A percentile compares a stretch with the other conserved stretches of the same genome.
These are phyloP conservation scores for Leishmania lainsoni DNA, from an alignment of 208 protist genomes.

Conservation along the genomic window DNA sequence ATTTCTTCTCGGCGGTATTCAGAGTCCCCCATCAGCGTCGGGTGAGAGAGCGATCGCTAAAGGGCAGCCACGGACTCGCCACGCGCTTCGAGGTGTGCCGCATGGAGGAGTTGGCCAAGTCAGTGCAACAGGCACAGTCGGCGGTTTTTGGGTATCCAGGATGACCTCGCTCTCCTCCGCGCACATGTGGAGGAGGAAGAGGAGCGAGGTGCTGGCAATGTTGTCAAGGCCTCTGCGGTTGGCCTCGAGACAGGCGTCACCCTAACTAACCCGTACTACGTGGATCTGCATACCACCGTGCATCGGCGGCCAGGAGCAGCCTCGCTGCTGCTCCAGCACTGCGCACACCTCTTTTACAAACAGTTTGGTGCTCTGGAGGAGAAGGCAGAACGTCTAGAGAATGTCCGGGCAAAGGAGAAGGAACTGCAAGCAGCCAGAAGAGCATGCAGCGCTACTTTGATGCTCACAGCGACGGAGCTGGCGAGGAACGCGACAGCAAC, in stretches of 20 bases:
- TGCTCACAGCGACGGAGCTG: slow-evolving; percentile 34
- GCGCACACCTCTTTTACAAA: slow-evolving; percentile 29
- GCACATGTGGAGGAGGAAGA: slow-evolving; percentile 21
- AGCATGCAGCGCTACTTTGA: slow-evolving; percentile 69
- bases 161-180: slow-evolving; percentile 39
- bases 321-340: slow-evolving; percentile 37
- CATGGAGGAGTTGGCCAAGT: slow-evolving; percentile 54
- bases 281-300: slow-evolving; percentile 29
- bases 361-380: slow-evolving; percentile 37
- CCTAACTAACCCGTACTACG: slow-evolving; percentile 14
- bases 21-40: neutral
- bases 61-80: neutral
- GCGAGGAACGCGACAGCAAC: slow-evolving; percentile 28
- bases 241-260: neutral
- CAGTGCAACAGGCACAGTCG: slow-evolving; percentile 41
- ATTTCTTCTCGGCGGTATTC: neutral
- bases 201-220: neutral
- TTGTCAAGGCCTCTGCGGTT: neutral
- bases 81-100: neutral
- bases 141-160: slow-evolving; percentile 42
- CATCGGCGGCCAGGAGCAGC: slow-evolving; percentile 52
- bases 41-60: neutral
- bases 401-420: slow-evolving; percentile 38
- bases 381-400: slow-evolving; percentile 27
- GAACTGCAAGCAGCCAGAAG: slow-evolving; percentile 40